Percentiles rank a stretch among this genome's conserved stretches.
These are phyloP conservation scores for Botrytis tulipae DNA, from an alignment of 2,329 filamentous ascomycete species.

Conservation along the genomic window DNA sequence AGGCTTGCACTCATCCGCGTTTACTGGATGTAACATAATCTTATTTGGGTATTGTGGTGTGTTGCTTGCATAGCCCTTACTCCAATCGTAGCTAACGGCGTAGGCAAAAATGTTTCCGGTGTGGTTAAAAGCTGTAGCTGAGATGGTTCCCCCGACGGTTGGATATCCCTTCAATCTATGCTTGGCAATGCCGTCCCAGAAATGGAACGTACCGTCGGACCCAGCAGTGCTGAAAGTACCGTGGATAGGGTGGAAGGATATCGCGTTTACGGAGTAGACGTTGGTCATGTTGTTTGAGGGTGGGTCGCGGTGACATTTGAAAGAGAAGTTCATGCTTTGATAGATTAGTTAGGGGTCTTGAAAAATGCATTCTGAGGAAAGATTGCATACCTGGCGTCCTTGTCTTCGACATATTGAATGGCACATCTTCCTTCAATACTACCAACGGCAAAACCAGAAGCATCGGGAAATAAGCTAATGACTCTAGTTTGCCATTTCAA, in stretches of 20 bases:
- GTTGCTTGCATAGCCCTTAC: constrained; percentile 89
- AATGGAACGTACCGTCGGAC: constrained; percentile 93
- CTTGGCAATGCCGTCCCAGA: constrained; percentile 93
- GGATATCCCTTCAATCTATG: constrained; percentile 88
- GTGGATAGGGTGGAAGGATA: constrained; percentile 94
- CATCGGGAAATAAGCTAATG: constrained; percentile 91
- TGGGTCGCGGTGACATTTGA: constrained; percentile 94
- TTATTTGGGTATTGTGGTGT: constrained; percentile 72
- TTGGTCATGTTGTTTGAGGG: constrained; percentile 74
- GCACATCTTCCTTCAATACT: constrained; percentile 96
- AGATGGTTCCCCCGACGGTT: constrained; percentile 80
- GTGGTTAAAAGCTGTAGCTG: constrained; percentile 86
- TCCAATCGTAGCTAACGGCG: constrained; percentile 96
- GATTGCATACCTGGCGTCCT: constrained; percentile 65
- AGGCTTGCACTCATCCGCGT: constrained; percentile 61
- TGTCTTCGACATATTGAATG: constrained; percentile 97
- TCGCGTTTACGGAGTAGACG: constrained; percentile 94
- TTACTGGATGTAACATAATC: constrained; percentile 79
- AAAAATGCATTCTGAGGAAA: background rate
- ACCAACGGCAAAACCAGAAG: constrained; percentile 88
- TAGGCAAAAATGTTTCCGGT: constrained; percentile 83
- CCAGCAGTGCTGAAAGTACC: constrained; percentile 98
- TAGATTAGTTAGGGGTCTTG: constrained; percentile 10
- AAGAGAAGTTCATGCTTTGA: constrained; percentile 84
- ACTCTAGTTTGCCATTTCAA: constrained; percentile 98